Base-by-base conservation (phyloP, 2,329 filamentous ascomycete genomes). In the Diplodia sapinea region DNA sequence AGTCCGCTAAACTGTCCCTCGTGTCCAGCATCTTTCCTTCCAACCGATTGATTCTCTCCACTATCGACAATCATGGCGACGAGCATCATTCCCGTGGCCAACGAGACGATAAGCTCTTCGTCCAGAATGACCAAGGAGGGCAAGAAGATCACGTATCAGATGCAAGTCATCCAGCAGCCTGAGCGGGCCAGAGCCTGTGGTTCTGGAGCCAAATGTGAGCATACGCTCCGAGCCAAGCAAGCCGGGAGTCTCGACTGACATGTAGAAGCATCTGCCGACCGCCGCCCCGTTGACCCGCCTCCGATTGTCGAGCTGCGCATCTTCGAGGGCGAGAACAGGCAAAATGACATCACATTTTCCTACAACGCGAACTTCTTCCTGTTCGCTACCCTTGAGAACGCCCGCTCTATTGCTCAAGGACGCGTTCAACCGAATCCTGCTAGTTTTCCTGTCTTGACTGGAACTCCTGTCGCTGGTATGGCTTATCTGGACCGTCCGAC, bases 361-460 rank as follows among this genome's bases (percentile, higher is more conserved):
- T 96, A 97, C 83, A 94, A 96, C 76, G 94, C 94, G 76, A 97
- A 96, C 80, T 98, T 98, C 86, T 98, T 99, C 81, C 89, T 98
- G 50, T 98, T 93, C 74, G 92, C 94, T 63, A 97, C 93, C 6
- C 85, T 99, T 40, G 66, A 68, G 23, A 68, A 64, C 13, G 66
- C 66, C 31, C 59, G 66, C 13, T 49, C 52, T 23, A 91, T 97
- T 69, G 93, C 93, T 20, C 90, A 93, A 68, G 91, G 91, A 62
- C 71, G 88, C 92, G 55, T 87, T 88, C 13, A 85, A 85, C 66
- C 77, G 7, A 36, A 88, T n/a, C 87, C 90, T 12, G 87, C 88
- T 61, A 89, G 88, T 68, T 89, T 90, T 52, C 91, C 95, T 0
- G 94, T 98, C 29, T 83, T 99, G 72, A 98, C 94, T 0, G 95